phyloP scores from a whole-genome alignment of 345 rosid species.

The Abelmoschus esculentus region DNA sequence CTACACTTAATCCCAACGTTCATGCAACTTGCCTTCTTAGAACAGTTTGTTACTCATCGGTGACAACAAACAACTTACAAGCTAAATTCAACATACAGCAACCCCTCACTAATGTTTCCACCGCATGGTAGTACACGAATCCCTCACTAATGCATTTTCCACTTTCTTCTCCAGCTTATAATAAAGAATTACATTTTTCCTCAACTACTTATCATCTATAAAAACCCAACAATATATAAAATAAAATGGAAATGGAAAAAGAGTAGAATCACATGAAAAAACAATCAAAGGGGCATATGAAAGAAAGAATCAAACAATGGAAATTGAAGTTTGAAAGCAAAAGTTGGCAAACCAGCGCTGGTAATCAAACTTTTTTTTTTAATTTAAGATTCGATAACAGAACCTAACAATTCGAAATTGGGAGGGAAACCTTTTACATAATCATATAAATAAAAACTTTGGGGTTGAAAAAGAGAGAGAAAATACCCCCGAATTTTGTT shows the following conservation, averaged over 20 bases:
- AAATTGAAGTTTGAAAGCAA: background rate
- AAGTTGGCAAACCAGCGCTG: background rate
- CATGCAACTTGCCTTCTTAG: background rate
- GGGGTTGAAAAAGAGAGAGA: too few species aligned
- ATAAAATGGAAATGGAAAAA: background rate
- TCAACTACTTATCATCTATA: background rate
- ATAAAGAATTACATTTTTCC: too few species aligned
- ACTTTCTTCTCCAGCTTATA: background rate
- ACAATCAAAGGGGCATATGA: background rate
- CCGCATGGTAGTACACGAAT: background rate
- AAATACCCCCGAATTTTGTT: background rate
- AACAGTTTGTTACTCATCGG: background rate
- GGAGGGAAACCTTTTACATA: background rate
- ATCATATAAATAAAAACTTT: background rate
- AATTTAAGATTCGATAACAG: background rate
- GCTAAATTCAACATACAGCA: background rate
- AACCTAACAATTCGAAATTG: background rate
- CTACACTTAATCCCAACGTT: background rate
- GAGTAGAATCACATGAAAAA: background rate
- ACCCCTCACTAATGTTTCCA: background rate
- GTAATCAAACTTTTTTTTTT: background rate
- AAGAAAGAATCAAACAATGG: background rate
- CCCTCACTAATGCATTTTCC: background rate
- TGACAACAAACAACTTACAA: background rate
- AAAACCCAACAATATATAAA: background rate